A percentile compares a stretch with the other conserved stretches of the same genome.
Evolutionary conservation across 768 basidiomycete genomes (phyloP).

Genomic region (Termitomyces sp.): DNA sequence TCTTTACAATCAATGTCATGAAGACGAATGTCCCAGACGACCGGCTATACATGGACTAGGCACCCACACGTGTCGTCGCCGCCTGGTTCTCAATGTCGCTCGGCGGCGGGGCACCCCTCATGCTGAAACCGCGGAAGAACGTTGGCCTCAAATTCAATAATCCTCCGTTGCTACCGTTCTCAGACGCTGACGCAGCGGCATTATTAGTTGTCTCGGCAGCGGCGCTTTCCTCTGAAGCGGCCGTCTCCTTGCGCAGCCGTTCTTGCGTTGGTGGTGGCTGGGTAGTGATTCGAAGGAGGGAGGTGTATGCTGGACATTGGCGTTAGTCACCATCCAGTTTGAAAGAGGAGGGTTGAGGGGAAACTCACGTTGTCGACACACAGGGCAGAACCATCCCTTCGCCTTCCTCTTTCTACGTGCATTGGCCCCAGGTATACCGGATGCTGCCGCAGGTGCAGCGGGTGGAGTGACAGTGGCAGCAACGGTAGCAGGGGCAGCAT

Average conservation of each 20-base stretch:
- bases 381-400: constrained; percentile 97
- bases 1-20: background rate
- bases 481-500: constrained; percentile 18
- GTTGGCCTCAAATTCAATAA: constrained; percentile 16
- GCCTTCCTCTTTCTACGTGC: constrained; percentile 84
- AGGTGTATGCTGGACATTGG: constrained; percentile 70
- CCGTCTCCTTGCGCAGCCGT: constrained; percentile 15
- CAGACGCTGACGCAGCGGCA: background rate
- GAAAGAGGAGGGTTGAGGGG: constrained; percentile 7
- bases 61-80: constrained; percentile 21
- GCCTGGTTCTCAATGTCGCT: constrained; percentile 34
- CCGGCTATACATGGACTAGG: background rate
- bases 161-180: constrained; percentile 10
- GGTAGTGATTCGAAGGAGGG: constrained; percentile 80
- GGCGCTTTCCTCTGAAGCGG: constrained; percentile 1
- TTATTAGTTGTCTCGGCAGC: background rate
- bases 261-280: constrained; percentile 39
- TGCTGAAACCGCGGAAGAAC: constrained; percentile 20
- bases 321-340: constrained; percentile 1
- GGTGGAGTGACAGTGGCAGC: constrained; percentile 14
- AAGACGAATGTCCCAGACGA: background rate
- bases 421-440: constrained; percentile 33
- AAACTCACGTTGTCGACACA: constrained; percentile 88
- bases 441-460: constrained; percentile 24
- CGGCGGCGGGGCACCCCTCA: constrained; percentile 16